Evolutionary conservation across 2,329 filamentous ascomycete genomes (phyloP).

Genomic region (Colletotrichum higginsianum): DNA sequence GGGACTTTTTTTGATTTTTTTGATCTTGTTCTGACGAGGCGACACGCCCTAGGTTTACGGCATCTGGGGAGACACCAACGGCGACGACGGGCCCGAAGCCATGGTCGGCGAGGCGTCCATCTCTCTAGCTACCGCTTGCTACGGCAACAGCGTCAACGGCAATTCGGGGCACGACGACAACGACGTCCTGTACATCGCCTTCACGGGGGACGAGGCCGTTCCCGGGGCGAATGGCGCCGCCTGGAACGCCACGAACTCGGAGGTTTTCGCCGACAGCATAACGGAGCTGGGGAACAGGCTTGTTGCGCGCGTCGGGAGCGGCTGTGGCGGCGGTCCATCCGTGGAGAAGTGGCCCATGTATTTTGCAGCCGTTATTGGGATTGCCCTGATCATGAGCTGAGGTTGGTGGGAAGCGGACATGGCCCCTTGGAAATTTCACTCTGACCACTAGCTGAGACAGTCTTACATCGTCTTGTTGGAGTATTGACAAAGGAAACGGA

Average conservation of each 20-base stretch:
- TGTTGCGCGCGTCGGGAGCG: constrained; percentile 55
- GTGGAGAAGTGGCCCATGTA: not conserved
- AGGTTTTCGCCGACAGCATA: constrained; percentile 69
- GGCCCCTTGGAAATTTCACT: no score
- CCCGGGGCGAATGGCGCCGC: constrained; percentile 67
- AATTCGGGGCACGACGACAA: constrained; percentile 68
- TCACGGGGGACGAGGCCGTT: constrained; percentile 69
- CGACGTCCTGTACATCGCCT: constrained; percentile 75
- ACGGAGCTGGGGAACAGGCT: constrained; percentile 65
- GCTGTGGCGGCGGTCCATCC: not conserved
- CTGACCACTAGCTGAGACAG: no score
- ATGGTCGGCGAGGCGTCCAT: constrained; percentile 71
- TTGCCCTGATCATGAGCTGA: not conserved
- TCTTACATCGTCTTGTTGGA: no score
- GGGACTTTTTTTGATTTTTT: not conserved
- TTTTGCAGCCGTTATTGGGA: not conserved
- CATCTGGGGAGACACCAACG: constrained; percentile 75
- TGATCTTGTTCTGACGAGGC: not conserved
- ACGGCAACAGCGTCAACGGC: constrained; percentile 66
- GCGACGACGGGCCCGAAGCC: constrained; percentile 62
- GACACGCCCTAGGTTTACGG: constrained; percentile 63
- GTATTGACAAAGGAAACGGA: no score
- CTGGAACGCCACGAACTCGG: constrained; percentile 66
- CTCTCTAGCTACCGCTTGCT: constrained; percentile 71
- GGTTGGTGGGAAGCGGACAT: not conserved